Conservation (phyloP, 1,139 yeast genomes). For the Yamadazyma mexicana region DNA sequence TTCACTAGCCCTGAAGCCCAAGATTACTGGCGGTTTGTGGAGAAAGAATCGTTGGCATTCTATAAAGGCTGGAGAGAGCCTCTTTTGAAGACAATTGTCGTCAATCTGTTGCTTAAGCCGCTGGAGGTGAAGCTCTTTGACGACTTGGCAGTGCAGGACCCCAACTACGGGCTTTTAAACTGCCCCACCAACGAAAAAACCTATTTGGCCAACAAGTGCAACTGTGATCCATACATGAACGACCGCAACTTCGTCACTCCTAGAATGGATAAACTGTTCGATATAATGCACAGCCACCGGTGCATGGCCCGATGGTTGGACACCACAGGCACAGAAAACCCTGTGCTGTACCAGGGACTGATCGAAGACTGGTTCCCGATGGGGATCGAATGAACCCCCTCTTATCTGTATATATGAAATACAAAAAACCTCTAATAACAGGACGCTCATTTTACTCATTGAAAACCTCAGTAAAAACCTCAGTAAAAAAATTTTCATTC, state of each 20-base stretch:
- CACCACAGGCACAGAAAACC: not conserved
- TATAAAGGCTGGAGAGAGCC: constrained; percentile 22
- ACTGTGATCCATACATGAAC: constrained; percentile 14
- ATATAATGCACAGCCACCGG: constrained; percentile 6
- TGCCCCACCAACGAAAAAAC: constrained; percentile 17
- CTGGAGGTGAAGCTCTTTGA: constrained; percentile 17
- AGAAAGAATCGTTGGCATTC: constrained; percentile 14
- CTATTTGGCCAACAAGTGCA: constrained; percentile 14
- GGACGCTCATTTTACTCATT: too few relatives aligned
- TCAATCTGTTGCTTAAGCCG: constrained; percentile 15
- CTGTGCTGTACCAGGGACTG: not conserved
- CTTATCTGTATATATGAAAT: not conserved
- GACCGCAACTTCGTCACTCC: constrained; percentile 1
- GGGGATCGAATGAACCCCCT: not conserved
- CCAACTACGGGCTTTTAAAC: constrained; percentile 13
- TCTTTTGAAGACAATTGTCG: constrained; percentile 17
- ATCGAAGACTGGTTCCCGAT: not conserved
- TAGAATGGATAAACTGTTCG: constrained; percentile 2
- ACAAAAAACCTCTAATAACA: too few relatives aligned
- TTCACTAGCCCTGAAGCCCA: constrained; percentile 14
- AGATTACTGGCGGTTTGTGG: constrained; percentile 16
- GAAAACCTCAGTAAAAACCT: not conserved
- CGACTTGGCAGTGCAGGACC: constrained; percentile 16
- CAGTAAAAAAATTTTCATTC: not conserved
- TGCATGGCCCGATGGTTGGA: constrained; percentile 6